Base-by-base conservation (phyloP, 2,329 filamentous ascomycete genomes). In the Phaeosphaeriaceae sp. region DNA sequence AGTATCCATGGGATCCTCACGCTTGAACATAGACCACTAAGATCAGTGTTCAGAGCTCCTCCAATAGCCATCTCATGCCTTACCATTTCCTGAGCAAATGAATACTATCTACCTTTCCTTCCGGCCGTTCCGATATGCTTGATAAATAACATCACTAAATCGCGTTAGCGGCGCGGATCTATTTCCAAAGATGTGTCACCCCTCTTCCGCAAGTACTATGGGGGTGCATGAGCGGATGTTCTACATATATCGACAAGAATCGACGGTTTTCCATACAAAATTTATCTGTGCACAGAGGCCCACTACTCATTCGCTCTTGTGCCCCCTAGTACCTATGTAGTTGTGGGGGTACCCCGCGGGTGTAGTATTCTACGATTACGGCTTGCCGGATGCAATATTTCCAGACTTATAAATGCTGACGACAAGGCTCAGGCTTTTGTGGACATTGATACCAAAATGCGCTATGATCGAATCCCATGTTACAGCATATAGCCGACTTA, bases 341-440 rank as follows among this genome's bases (percentile, higher is more conserved):
- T n/a, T n/a, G n/a, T n/a, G n/a, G n/a, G n/a, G n/a, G n/a, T 26
- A 26, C 61, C 59, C 61, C 59, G 57, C 61, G 56, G 48, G 50
- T 48, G 13, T 46, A 2, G n/a, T 17, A 47, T 51, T 21, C 39
- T 58, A 53, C 48, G 13, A 40, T 2, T n/a, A 21, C 51, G 54
- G 26, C 45, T 58, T 60, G 30, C 56, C 42, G n/a, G 3, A 48
- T 51, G 6, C 21, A 36, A 51, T 52, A 53, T 38, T 35, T 42
- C 54, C 54, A 49, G 16, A 32, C 28, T 33, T 23, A 30, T 20
- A 46, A 42, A 42, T 46, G 3, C 42, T 33, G 37, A 50, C 42
- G 16, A 35, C 35, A 32, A 12, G 29, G 21, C 6, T 7, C 29
- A n/a, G 6, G 16, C 11, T 33, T 2, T 6, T 17, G 16, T 33